Evolutionary conservation across 2,329 filamentous ascomycete species (phyloP).

Genomic region (Tolypocladium pustulatum): DNA sequence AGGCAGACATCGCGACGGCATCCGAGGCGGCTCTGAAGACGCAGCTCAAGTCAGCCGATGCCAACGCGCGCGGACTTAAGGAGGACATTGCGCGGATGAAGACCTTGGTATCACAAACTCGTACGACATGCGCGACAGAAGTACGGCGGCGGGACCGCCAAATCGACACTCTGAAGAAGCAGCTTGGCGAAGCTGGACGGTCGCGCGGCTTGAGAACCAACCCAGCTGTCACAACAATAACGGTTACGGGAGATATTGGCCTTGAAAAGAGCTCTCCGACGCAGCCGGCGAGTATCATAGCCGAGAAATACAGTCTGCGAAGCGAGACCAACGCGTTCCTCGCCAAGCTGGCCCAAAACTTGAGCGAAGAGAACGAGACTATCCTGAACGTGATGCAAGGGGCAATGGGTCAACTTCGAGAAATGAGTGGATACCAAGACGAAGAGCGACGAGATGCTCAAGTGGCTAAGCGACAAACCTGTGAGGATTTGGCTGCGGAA

Average conservation of each 20-base stretch:
- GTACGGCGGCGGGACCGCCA: conserved; percentile 83
- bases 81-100: conserved; percentile 77
- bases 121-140: conserved; percentile 81
- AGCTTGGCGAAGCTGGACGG: conserved; percentile 62
- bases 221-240: conserved; percentile 45
- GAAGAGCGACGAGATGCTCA: conserved; percentile 19
- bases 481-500: conserved; percentile 61
- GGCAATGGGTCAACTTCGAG: conserved; percentile 60
- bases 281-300: conserved; percentile 10
- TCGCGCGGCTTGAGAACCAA: conserved; percentile 47
- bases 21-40: conserved; percentile 60
- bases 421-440: conserved; percentile 50
- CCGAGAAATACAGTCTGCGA: conserved; percentile 56
- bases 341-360: conserved; percentile 67
- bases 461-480: conserved; percentile 26
- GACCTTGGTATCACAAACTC: conserved; percentile 68
- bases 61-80: conserved; percentile 63
- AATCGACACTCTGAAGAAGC: conserved; percentile 79
- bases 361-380: conserved; percentile 88
- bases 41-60: conserved; percentile 64
- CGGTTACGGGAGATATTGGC: conserved; percentile 42
- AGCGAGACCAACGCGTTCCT: conserved; percentile 88
- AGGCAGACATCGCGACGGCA: conserved; percentile 50
- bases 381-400: conserved; percentile 62
- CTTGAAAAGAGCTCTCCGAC: conserved; percentile 31